Percentiles rank a stretch among this genome's conserved stretches.
Evolutionary conservation across 2,329 filamentous ascomycete species (phyloP).

Genomic region (Penicillium sp.): DNA sequence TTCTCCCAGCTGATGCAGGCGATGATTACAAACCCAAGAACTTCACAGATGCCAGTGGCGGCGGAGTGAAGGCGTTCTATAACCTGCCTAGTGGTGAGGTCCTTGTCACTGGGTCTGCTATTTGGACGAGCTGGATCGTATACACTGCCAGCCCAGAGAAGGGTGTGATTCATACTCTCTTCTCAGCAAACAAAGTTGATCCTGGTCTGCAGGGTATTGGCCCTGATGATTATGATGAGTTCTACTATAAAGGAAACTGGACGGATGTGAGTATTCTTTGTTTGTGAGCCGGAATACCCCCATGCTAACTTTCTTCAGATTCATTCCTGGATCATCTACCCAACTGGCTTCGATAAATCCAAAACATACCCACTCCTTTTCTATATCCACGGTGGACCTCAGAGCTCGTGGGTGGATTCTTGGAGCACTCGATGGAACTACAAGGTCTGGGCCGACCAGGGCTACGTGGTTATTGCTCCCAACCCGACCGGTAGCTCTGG

Average conservation of each 20-base stretch:
- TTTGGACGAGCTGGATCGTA: constrained; percentile 43
- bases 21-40: constrained; percentile 39
- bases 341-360: constrained; percentile 64
- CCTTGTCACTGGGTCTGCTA: constrained; percentile 38
- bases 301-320: constrained; percentile 32
- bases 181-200: constrained; percentile 45
- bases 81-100: constrained; percentile 35
- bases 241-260: constrained; percentile 43
- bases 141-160: constrained; percentile 37
- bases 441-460: constrained; percentile 83
- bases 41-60: constrained; percentile 43
- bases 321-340: constrained; percentile 47
- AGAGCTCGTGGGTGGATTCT: constrained; percentile 73
- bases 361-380: constrained; percentile 81
- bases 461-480: constrained; percentile 79
- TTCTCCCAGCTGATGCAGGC: constrained; percentile 37
- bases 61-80: constrained; percentile 35
- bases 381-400: constrained; percentile 82
- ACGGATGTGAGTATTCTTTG: constrained; percentile 32
- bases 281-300: not conserved
- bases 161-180: constrained; percentile 32
- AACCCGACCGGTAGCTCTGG: constrained; percentile 85
- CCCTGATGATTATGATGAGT: constrained; percentile 40
- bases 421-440: constrained; percentile 89
- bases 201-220: constrained; percentile 41